A percentile compares a stretch with the other conserved stretches of the same genome.
Evolutionary conservation across 1,284 basidiomycete species (phyloP).

Genomic region (Cutaneotrichosporon sp.): DNA sequence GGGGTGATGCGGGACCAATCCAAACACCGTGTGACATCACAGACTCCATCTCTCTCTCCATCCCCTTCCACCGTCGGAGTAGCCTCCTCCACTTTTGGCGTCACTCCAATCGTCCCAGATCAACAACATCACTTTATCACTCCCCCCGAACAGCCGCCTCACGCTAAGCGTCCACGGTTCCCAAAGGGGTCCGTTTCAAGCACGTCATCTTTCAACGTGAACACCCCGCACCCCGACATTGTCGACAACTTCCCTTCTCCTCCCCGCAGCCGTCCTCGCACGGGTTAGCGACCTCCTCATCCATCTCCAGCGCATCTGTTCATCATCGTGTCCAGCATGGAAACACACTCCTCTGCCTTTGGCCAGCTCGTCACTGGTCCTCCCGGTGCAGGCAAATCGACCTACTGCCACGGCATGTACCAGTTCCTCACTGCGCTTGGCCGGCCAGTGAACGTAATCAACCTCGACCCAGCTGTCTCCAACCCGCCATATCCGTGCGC

Average conservation of each 20-base stretch:
- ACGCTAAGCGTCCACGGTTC: not conserved
- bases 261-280: constrained; percentile 11
- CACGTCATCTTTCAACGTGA: constrained; percentile 4
- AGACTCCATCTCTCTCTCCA: constrained; percentile 12
- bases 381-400: constrained; percentile 90
- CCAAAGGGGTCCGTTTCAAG: constrained; percentile 1
- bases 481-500: constrained; percentile 90
- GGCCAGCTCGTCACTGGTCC: constrained; percentile 75
- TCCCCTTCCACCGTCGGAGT: constrained; percentile 19
- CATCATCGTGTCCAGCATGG: constrained; percentile 17
- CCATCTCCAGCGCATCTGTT: constrained; percentile 26
- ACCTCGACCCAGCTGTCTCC: constrained; percentile 89
- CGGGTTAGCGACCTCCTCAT: constrained; percentile 27
- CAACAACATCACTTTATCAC: constrained; percentile 4
- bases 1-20: not conserved
- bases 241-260: constrained; percentile 14
- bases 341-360: constrained; percentile 39
- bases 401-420: constrained; percentile 88
- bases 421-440: constrained; percentile 78
- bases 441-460: constrained; percentile 84
- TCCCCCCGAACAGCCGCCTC: not conserved
- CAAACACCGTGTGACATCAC: constrained; percentile 20
- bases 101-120: constrained; percentile 10
- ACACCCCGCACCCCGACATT: constrained; percentile 9
- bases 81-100: constrained; percentile 10